A percentile compares a stretch with the other conserved stretches of the same genome.
These are phyloP conservation scores for Xylaria sp. DNA, from an alignment of 2,329 filamentous ascomycete species.

Conservation along the genomic window DNA sequence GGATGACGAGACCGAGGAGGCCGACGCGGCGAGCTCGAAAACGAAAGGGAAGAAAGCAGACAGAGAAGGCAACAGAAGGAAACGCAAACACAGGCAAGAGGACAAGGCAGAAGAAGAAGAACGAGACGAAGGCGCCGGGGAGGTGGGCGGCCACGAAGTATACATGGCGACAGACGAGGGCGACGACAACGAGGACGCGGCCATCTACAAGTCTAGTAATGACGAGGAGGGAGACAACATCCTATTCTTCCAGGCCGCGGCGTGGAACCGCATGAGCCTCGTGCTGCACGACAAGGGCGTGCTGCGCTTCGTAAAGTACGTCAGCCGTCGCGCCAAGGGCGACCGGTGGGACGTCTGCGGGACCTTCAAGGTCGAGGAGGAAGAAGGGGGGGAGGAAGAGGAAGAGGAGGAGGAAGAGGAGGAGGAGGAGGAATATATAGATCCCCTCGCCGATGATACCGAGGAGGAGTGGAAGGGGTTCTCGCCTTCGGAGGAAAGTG, in stretches of 20 bases:
- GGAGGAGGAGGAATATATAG: conserved; percentile 52
- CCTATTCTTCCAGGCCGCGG: conserved; percentile 69
- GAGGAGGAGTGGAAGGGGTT: conserved; percentile 70
- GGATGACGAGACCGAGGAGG: conserved; percentile 55
- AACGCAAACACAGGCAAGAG: conserved; percentile 45
- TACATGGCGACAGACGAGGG: conserved; percentile 92
- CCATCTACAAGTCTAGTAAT: conserved; percentile 85
- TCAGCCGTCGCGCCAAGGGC: conserved; percentile 81
- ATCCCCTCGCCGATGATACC: conserved; percentile 54
- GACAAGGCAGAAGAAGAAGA: conserved; percentile 46
- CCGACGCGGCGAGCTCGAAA: conserved; percentile 41
- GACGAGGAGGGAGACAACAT: conserved; percentile 81
- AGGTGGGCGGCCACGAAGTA: conserved; percentile 82
- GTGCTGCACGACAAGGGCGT: conserved; percentile 88
- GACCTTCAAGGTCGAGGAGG: conserved; percentile 75
- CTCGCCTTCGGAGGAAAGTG: conserved; percentile 50
- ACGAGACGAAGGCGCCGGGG: conserved; percentile 54
- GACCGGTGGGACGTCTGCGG: conserved; percentile 93
- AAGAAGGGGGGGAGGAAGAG: too few species aligned
- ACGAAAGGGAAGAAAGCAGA: conserved; percentile 51
- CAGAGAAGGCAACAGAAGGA: conserved; percentile 43
- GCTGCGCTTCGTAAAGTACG: conserved; percentile 95
- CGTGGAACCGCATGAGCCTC: conserved; percentile 92
- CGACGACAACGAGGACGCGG: conserved; percentile 75
- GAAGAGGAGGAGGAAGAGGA: conserved; percentile 63